Evolutionary conservation across 176 grass and related monocot species (phyloP), one percentile per base, ranked within the genome.

Genomic region (Hsuehochloa calcarea): DNA sequence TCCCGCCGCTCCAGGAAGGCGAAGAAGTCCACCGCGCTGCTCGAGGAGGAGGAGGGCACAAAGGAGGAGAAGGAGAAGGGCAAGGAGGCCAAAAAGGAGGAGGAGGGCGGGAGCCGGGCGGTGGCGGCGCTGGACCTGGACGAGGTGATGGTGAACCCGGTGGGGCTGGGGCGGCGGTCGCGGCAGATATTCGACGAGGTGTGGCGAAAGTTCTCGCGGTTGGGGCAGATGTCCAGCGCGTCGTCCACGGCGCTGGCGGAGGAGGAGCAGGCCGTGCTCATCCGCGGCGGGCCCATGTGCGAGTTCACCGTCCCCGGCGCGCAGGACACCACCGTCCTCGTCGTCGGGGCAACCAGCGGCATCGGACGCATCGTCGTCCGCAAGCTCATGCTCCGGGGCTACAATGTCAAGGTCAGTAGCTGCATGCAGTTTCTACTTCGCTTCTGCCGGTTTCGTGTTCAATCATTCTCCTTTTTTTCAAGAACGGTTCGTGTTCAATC

Each of bases 181-280:
- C 89, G 93, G 70, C 96, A 95, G 91, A 80, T 98, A 50, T 98
- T 98, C 88, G 91, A 98, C 84, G 96, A 98, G 83, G 93, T 98
- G 83, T 98, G 96, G 93, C 89, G 93, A 81, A 98, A 93, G 85
- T 95, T 98, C 93, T 98, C 96, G n/a, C 93, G 85, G 14, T 89
- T 98, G 13, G 96, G 91, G 6, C 96, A 98, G 91, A 98, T 98
- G 68, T 95, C 96, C 11, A 88, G 95, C 84, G 87, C 96, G 5
- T 88, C 94, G 5, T 70, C 84, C 61, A 64, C 87, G 5, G 80
- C 81, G 15, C 68, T 76, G 79, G 85, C 85, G 20, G 90, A 97
- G 58, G 85, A 82, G 31, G 31, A 34, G 31, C 31, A 34, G 31
- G 31, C 31, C 31, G 31, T 34, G 31, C 31, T 34, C 0, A 85